Evolutionary conservation across 2,329 filamentous ascomycete genomes (phyloP).

Genomic region (Pseudomassariella vexata): DNA sequence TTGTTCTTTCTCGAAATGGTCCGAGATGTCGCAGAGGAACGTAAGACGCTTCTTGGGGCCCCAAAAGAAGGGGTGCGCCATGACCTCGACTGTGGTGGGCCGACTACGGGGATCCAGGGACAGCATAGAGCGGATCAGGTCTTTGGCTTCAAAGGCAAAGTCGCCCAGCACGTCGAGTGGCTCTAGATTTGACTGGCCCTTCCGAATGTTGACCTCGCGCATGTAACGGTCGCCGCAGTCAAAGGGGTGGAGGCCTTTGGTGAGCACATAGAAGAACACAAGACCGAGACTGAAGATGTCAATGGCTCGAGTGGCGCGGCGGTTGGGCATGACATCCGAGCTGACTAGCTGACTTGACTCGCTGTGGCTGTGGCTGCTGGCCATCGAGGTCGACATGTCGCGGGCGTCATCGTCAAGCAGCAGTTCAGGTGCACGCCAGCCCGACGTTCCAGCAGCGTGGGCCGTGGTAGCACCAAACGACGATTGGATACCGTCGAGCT

Average conservation of each 20-base stretch:
- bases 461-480: slow-evolving; percentile 93
- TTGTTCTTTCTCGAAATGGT: slow-evolving; percentile 91
- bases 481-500: slow-evolving; percentile 87
- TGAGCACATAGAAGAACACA: slow-evolving; percentile 99
- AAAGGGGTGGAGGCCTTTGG: slow-evolving; percentile 85
- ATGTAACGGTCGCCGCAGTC: slow-evolving; percentile 93
- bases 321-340: slow-evolving; percentile 54
- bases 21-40: slow-evolving; percentile 94
- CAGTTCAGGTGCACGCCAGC: slow-evolving; percentile 94
- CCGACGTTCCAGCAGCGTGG: slow-evolving; percentile 86
- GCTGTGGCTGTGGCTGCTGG: slow-evolving; percentile 57
- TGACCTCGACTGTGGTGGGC: slow-evolving; percentile 29
- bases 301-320: slow-evolving; percentile 88
- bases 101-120: slow-evolving; percentile 56
- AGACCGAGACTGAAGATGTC: slow-evolving; percentile 96
- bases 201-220: slow-evolving; percentile 95
- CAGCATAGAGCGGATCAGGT: slow-evolving; percentile 80
- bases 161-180: slow-evolving; percentile 72
- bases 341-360: slow-evolving; percentile 54
- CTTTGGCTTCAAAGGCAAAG: slow-evolving; percentile 79
- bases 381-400: slow-evolving; percentile 35
- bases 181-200: slow-evolving; percentile 70
- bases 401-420: slow-evolving; percentile 72
- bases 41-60: slow-evolving; percentile 77
- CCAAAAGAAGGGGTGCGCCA: slow-evolving; percentile 96